Percentiles rank a stretch among this genome's conserved stretches.
Evolutionary conservation across 805 yeast genomes (phyloP).

Genomic region (Tetrapisispora nanseiensis): DNA sequence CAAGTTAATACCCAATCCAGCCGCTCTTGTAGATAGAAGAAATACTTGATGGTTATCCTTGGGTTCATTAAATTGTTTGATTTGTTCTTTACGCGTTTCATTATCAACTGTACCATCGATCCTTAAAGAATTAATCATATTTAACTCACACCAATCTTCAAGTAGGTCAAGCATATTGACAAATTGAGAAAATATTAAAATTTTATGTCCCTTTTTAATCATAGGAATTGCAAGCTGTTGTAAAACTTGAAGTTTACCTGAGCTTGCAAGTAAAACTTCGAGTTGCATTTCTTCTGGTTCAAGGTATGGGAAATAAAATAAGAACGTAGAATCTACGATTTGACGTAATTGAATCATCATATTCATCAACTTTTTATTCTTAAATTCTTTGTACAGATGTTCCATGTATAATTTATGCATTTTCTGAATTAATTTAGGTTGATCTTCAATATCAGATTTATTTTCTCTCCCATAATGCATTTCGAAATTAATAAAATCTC

Average conservation of each 20-base stretch:
- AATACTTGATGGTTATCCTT: conserved; percentile 40
- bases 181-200: conserved; percentile 81
- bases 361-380: conserved; percentile 50
- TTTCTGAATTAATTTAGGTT: conserved; percentile 9
- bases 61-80: conserved; percentile 37
- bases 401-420: conserved; percentile 25
- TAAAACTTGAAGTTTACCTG: conserved; percentile 66
- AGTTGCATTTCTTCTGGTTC: conserved; percentile 34
- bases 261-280: conserved; percentile 38
- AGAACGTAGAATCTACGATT: conserved; percentile 77
- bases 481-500: conserved; percentile 35
- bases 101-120: conserved; percentile 72
- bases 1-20: conserved; percentile 86
- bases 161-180: conserved; percentile 72
- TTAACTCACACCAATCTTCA: conserved; percentile 57
- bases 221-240: conserved; percentile 51
- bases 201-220: conserved; percentile 46
- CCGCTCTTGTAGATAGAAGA: conserved; percentile 82
- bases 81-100: conserved; percentile 53
- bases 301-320: conserved; percentile 71
- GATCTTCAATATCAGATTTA: conserved; percentile 3
- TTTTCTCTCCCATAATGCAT: conserved; percentile 11
- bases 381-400: conserved; percentile 34
- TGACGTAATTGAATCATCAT: conserved; percentile 76
- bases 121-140: conserved; percentile 41